phyloP scores from a whole-genome alignment of 352 stramenopile genomes.

The Halophytophthora polymorphica region DNA sequence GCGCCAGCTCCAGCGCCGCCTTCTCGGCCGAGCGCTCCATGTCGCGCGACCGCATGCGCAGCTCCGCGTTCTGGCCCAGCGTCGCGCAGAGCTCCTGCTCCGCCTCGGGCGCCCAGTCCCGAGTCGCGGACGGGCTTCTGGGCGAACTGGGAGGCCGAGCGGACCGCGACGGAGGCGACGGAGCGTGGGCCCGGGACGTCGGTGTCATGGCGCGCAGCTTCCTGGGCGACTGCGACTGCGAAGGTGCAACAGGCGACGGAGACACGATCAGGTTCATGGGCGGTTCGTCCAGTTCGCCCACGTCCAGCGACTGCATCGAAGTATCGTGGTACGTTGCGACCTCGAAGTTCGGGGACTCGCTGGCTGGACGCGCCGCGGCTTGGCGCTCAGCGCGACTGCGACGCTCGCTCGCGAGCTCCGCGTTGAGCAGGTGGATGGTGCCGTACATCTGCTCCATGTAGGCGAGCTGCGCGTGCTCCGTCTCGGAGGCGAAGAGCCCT shows the following conservation, averaged over 20 bases:
- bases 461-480: constrained; percentile 39
- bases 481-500: constrained; percentile 11
- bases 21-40: constrained; percentile 52
- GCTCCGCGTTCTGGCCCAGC: constrained; percentile 61
- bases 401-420: constrained; percentile 45
- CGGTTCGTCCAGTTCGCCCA: constrained; percentile 15
- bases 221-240: constrained; percentile 17
- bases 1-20: constrained; percentile 37
- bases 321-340: constrained; percentile 18
- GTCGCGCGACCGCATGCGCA: constrained; percentile 51
- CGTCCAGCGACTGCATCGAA: constrained; percentile 6
- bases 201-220: constrained; percentile 18
- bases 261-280: constrained; percentile 11
- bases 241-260: constrained; percentile 14
- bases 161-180: constrained; percentile 8
- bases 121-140: no score
- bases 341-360: constrained; percentile 24
- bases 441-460: constrained; percentile 78
- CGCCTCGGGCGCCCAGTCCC: constrained; percentile 23
- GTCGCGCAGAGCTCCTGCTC: constrained; percentile 47
- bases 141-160: constrained; percentile 15
- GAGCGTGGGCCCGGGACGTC: constrained; percentile 7
- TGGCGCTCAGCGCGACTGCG: constrained; percentile 18
- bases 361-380: constrained; percentile 1
- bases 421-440: constrained; percentile 48